Percentiles rank a stretch among this genome's conserved stretches.
phyloP scores from a whole-genome alignment of 768 basidiomycete species.

The Trametes meyenii region DNA sequence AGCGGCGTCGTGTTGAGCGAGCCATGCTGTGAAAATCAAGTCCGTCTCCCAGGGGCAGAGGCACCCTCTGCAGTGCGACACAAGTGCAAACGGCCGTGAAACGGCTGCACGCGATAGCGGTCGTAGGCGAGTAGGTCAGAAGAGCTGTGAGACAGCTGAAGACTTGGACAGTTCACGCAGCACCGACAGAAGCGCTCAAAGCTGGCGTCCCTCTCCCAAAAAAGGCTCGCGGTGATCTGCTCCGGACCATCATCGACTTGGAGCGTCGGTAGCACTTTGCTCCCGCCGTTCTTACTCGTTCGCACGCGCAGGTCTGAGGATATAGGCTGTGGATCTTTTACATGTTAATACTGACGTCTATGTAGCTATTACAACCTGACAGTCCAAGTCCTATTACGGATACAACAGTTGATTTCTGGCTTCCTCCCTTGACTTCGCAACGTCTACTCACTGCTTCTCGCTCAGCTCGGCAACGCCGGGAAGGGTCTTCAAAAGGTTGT shows the following conservation, averaged over 20 bases:
- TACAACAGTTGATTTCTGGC: slow-evolving; percentile 22
- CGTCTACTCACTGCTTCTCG: slow-evolving; percentile 56
- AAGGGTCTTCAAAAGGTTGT: slow-evolving; percentile 52
- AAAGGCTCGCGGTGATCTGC: slow-evolving; percentile 4
- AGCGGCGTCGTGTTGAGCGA: slow-evolving; percentile 45
- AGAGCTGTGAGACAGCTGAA: slow-evolving; percentile 6
- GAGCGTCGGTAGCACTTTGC: background rate
- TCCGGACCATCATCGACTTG: background rate
- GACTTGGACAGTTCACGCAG: background rate
- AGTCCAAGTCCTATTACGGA: slow-evolving; percentile 19
- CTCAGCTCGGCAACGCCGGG: slow-evolving; percentile 93
- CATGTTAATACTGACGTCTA: background rate
- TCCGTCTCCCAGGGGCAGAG: no score
- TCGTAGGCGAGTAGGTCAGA: background rate
- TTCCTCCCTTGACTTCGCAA: background rate
- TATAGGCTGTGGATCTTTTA: background rate
- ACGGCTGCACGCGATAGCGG: background rate
- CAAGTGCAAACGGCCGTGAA: background rate
- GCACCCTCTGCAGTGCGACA: background rate
- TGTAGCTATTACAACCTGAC: slow-evolving; percentile 22
- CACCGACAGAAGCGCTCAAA: background rate
- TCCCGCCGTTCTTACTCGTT: background rate
- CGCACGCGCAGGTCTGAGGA: background rate
- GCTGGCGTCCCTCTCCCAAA: background rate
- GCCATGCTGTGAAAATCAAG: slow-evolving; percentile 38